Evolutionary conservation across 176 grass and related monocot species (phyloP).

Genomic region (Alopecurus myosuroides): DNA sequence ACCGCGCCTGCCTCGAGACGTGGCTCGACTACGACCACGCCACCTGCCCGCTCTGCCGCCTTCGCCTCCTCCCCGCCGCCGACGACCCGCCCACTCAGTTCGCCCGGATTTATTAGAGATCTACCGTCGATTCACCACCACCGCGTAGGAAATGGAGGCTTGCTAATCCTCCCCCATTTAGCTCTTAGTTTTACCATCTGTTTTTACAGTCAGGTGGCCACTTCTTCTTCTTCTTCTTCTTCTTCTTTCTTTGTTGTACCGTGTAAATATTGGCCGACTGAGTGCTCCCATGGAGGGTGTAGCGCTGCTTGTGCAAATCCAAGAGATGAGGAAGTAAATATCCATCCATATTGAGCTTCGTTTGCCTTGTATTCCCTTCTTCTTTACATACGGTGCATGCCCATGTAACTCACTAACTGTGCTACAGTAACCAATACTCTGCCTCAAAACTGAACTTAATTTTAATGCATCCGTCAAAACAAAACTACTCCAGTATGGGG

Average conservation of each 20-base stretch:
- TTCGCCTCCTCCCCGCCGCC: conserved; percentile 39
- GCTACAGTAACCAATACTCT: no score
- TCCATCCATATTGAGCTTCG: not conserved
- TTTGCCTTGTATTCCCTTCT: conserved; percentile 3
- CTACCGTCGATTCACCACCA: not conserved
- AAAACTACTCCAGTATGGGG: not conserved
- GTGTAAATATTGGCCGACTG: conserved; percentile 44
- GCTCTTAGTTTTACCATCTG: not conserved
- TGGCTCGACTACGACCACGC: conserved; percentile 87
- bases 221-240: not conserved
- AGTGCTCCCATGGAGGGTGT: conserved; percentile 38
- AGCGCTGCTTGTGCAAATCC: conserved; percentile 31
- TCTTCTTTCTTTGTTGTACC: not conserved
- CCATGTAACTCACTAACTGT: not conserved
- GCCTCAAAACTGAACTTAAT: no score
- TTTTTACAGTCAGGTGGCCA: not conserved
- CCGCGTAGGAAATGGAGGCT: conserved; percentile 3
- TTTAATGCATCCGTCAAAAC: not conserved
- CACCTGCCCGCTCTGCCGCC: conserved; percentile 86
- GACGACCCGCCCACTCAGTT: not conserved
- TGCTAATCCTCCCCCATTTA: not conserved
- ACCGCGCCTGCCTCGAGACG: conserved; percentile 74
- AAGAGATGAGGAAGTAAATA: conserved; percentile 22
- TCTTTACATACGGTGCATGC: no score
- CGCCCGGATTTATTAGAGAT: conserved; percentile 8